Percentiles rank a stretch among this genome's conserved stretches.
Evolutionary conservation across 2,329 filamentous ascomycete species (phyloP).

Genomic region (Colletotrichum theobromicola): DNA sequence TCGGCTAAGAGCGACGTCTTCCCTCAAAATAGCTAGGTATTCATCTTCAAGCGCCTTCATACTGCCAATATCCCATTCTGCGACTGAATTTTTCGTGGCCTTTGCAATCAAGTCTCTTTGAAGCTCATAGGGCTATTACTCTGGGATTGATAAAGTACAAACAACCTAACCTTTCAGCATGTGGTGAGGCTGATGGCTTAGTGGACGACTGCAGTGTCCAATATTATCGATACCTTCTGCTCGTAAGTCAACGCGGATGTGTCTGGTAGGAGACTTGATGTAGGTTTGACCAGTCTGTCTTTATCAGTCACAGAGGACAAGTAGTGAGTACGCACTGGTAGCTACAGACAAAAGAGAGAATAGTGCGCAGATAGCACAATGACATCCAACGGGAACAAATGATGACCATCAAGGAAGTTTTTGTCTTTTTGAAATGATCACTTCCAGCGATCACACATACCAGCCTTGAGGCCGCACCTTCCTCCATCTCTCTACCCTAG

Average conservation of each 20-base stretch:
- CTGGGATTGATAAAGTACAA: not conserved
- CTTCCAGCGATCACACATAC: not conserved
- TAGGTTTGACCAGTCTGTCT: not conserved
- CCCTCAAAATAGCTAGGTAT: not conserved
- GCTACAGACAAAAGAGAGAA: not conserved
- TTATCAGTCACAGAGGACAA: not conserved
- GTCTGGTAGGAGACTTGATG: not conserved
- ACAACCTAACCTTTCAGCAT: not conserved
- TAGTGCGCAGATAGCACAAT: not conserved
- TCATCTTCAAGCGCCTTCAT: not conserved
- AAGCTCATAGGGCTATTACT: not conserved
- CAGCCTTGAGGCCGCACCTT: not conserved
- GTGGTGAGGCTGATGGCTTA: not conserved
- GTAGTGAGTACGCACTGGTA: not conserved
- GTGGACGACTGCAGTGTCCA: not conserved
- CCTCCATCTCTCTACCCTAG: not conserved
- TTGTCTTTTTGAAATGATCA: not conserved
- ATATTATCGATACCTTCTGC: not conserved
- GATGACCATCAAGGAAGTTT: not conserved
- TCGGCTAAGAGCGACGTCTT: not conserved
- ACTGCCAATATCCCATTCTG: not conserved
- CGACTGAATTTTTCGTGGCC: not conserved
- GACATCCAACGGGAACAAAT: not conserved
- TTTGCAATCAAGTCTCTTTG: not conserved
- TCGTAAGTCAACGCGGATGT: not conserved